These are phyloP conservation scores for Eimeria sp. DNA, from an alignment of 169 alveolate species.

Conservation along the genomic window DNA sequence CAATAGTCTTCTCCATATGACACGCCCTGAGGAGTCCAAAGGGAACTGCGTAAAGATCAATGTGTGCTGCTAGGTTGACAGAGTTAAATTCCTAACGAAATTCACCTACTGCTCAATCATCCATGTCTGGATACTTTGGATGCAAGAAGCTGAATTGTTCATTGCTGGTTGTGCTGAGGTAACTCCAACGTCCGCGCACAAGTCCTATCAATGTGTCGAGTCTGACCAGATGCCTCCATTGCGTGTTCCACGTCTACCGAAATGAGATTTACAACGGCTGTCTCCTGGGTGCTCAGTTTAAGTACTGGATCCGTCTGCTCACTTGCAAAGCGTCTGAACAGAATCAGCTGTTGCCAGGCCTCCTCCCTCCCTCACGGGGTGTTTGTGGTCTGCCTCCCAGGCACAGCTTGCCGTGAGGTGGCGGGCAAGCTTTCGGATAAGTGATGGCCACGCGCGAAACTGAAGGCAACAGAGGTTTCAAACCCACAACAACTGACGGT, in stretches of 20 bases:
- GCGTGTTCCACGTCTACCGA: neutral
- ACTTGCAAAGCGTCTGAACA: slow-evolving; percentile 71
- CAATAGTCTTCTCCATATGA: slow-evolving; percentile 57
- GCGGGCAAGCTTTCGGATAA: slow-evolving; percentile 60
- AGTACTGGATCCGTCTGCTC: neutral
- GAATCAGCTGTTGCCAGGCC: slow-evolving; percentile 52
- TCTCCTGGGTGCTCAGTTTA: neutral
- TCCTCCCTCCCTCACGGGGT: slow-evolving; percentile 58
- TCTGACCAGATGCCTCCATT: neutral
- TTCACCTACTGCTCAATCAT: neutral
- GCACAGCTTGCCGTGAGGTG: slow-evolving; percentile 56
- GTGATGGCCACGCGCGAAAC: slow-evolving; percentile 71
- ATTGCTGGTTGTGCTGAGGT: neutral
- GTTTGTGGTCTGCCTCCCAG: slow-evolving; percentile 75
- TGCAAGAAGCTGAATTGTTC: neutral
- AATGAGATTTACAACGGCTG: neutral
- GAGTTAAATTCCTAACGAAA: neutral
- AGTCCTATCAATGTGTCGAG: neutral
- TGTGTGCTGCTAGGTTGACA: neutral
- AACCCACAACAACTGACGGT: neutral
- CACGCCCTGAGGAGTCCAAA: slow-evolving; percentile 17
- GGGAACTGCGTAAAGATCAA: neutral
- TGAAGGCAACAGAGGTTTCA: neutral
- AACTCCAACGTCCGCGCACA: neutral
- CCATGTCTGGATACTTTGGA: neutral